These are phyloP conservation scores for Lathyrus aphaca DNA, from an alignment of 306 rosid genomes.

Conservation along the genomic window DNA sequence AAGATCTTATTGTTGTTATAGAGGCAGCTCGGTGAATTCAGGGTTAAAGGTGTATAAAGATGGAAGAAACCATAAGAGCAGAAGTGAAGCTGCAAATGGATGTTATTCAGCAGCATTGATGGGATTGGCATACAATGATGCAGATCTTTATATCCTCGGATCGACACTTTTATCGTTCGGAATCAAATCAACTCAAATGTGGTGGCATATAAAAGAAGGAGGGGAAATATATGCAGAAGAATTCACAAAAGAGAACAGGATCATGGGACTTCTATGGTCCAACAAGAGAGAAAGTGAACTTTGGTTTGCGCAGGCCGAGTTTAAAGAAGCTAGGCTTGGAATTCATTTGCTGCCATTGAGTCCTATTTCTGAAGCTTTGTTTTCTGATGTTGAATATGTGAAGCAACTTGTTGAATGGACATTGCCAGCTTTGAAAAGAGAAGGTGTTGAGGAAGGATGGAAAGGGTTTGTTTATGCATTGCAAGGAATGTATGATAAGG, in stretches of 20 bases:
- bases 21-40: slow-evolving; percentile 60
- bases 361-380: slow-evolving; percentile 69
- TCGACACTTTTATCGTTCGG: background rate
- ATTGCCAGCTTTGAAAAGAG: slow-evolving; percentile 64
- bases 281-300: slow-evolving; percentile 81
- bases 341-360: slow-evolving; percentile 71
- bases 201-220: slow-evolving; percentile 74
- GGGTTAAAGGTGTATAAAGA: slow-evolving; percentile 72
- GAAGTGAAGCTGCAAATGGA: slow-evolving; percentile 81
- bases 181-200: background rate
- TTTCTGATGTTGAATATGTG: slow-evolving; percentile 59
- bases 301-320: slow-evolving; percentile 80
- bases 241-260: slow-evolving; percentile 60
- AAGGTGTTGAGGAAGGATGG: slow-evolving; percentile 88
- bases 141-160: background rate
- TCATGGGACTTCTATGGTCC: slow-evolving; percentile 76
- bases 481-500: slow-evolving; percentile 60
- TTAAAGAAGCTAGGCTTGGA: slow-evolving; percentile 76
- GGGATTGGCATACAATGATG: background rate
- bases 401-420: slow-evolving; percentile 81
- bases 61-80: slow-evolving; percentile 87
- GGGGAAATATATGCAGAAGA: slow-evolving; percentile 55
- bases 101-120: slow-evolving; percentile 59
- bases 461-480: slow-evolving; percentile 71
- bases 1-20: slow-evolving; percentile 59